phyloP scores from a whole-genome alignment of 2,329 filamentous ascomycete genomes.

The Pyrenochaeta sp. region DNA sequence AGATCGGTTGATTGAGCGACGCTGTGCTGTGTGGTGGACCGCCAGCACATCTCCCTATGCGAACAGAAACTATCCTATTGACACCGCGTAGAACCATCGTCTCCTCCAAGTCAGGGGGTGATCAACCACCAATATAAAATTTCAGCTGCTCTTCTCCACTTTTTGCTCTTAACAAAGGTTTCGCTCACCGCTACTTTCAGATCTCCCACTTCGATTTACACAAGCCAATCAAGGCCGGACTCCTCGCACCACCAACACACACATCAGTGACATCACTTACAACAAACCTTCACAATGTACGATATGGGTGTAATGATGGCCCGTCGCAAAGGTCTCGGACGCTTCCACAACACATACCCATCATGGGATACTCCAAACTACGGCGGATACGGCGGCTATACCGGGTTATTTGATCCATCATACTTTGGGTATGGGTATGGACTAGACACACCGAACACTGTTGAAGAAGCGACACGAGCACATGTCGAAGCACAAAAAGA shows the following conservation, averaged over 20 bases:
- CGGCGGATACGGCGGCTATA: neutral
- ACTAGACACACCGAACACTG: neutral
- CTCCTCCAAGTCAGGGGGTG: neutral
- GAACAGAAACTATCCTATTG: neutral
- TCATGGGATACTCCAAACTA: neutral
- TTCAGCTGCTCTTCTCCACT: neutral
- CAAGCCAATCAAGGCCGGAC: neutral
- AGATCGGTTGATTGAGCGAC: neutral
- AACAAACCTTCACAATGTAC: constrained; percentile 7
- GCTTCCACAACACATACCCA: neutral
- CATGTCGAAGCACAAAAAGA: constrained; percentile 22
- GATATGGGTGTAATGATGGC: neutral
- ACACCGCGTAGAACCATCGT: neutral
- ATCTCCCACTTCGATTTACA: neutral
- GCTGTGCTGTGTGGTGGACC: neutral
- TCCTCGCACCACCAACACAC: neutral
- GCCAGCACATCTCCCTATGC: neutral
- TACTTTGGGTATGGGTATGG: neutral
- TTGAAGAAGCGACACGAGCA: constrained; percentile 27
- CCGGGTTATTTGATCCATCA: neutral
- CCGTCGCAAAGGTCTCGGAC: neutral
- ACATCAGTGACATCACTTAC: neutral
- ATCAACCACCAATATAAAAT: neutral
- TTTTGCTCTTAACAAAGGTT: neutral
- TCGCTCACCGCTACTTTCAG: neutral